A percentile compares a stretch with the other conserved stretches of the same genome.
Conservation (phyloP, 2,329 filamentous ascomycete species). For the Fusarium poae region DNA sequence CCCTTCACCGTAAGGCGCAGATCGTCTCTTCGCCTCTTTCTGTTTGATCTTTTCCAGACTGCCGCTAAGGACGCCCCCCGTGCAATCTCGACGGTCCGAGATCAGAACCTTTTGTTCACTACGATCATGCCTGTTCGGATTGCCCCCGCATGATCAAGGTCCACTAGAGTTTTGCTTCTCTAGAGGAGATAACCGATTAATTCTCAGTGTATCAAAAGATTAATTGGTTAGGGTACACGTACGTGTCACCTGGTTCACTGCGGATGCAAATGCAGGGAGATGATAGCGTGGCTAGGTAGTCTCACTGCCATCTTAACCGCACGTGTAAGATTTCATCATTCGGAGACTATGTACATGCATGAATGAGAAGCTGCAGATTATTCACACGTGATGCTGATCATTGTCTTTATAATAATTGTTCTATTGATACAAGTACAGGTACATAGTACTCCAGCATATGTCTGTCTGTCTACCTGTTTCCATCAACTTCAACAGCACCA, state of each 20-base stretch:
- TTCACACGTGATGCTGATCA: background rate
- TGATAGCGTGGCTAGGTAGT: slow-evolving; percentile 1
- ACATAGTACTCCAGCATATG: background rate
- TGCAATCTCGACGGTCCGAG: slow-evolving; percentile 14
- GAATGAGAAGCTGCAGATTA: background rate
- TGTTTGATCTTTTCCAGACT: background rate
- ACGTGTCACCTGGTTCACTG: slow-evolving; percentile 9
- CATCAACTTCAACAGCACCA: slow-evolving; percentile 38
- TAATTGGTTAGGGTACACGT: background rate
- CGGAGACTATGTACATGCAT: background rate
- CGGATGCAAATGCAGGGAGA: slow-evolving; percentile 1
- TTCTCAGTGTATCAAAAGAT: background rate
- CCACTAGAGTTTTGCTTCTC: slow-evolving; percentile 1
- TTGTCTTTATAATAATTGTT: background rate
- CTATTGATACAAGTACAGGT: background rate
- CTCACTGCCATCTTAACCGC: background rate
- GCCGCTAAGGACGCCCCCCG: slow-evolving; percentile 10
- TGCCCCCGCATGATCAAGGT: slow-evolving; percentile 2
- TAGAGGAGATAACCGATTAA: slow-evolving; percentile 2
- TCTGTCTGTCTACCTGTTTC: background rate
- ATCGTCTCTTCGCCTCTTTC: slow-evolving; percentile 5
- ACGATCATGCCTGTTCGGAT: background rate
- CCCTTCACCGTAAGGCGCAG: background rate
- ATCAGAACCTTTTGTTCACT: background rate
- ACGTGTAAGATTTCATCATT: slow-evolving; percentile 7